Conservation (phyloP, 2,329 filamentous ascomycete genomes). For the Rasamsonia emersonii region DNA sequence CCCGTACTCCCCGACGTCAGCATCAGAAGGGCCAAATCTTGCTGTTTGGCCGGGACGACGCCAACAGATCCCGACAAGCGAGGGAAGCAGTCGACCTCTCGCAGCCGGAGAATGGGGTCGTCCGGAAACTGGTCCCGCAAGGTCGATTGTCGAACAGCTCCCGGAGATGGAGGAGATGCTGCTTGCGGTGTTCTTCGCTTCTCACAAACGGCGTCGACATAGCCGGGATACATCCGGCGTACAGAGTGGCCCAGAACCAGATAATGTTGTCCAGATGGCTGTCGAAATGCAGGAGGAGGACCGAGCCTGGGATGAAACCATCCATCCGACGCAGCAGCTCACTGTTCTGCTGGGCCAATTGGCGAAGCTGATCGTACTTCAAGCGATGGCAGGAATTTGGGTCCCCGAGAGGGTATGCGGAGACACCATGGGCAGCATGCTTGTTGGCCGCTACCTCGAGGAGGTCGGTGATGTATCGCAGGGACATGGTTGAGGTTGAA, state of each 20-base stretch:
- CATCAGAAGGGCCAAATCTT: conserved; percentile 30
- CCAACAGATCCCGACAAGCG: neutral
- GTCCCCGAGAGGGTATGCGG: too few relatives aligned
- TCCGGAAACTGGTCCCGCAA: conserved; percentile 1
- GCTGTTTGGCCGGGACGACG: neutral
- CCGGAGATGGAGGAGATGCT: conserved; percentile 19
- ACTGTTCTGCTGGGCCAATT: too few relatives aligned
- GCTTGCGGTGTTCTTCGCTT: conserved; percentile 15
- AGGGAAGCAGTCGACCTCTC: too few relatives aligned
- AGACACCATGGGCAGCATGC: too few relatives aligned
- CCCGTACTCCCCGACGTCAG: conserved; percentile 46
- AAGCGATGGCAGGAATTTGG: too few relatives aligned
- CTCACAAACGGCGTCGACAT: conserved; percentile 23
- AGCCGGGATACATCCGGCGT: conserved; percentile 23
- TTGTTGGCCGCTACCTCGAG: too few relatives aligned
- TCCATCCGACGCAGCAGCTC: too few relatives aligned
- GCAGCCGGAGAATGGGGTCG: too few relatives aligned
- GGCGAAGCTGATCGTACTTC: too few relatives aligned
- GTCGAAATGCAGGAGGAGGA: conserved; percentile 19
- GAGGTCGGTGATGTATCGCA: too few relatives aligned
- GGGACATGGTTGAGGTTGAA: too few relatives aligned
- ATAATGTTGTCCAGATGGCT: conserved; percentile 23
- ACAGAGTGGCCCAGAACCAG: conserved; percentile 30
- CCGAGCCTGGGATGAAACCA: neutral
- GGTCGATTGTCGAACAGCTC: conserved; percentile 14